Conservation (phyloP, 257 asterid species). For the Fraxinus excelsior region DNA sequence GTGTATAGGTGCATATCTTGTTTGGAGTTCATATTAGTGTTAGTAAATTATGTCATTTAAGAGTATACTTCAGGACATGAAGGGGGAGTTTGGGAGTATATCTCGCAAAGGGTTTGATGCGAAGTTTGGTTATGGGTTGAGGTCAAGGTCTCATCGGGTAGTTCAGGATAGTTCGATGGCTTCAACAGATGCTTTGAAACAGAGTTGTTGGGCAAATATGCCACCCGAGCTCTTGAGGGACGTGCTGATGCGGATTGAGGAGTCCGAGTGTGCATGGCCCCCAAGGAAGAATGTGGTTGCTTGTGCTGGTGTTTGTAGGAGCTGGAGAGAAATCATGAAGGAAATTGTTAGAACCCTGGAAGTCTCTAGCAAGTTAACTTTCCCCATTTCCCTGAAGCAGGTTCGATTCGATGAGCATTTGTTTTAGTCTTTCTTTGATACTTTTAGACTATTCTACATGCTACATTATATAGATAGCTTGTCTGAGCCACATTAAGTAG, state of each 20-base stretch:
- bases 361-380: slow-evolving; percentile 67
- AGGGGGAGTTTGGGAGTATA: slow-evolving; percentile 58
- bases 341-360: slow-evolving; percentile 76
- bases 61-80: slow-evolving; percentile 59
- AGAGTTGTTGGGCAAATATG: slow-evolving; percentile 97
- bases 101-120: slow-evolving; percentile 48
- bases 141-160: slow-evolving; percentile 60
- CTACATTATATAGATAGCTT: neutral
- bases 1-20: neutral
- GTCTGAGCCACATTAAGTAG: neutral
- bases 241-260: slow-evolving; percentile 81
- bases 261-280: slow-evolving; percentile 77
- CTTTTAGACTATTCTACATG: neutral
- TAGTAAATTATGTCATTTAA: slow-evolving; percentile 43
- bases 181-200: slow-evolving; percentile 75
- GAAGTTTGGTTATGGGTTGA: slow-evolving; percentile 44
- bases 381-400: slow-evolving; percentile 97
- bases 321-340: slow-evolving; percentile 94
- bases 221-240: slow-evolving; percentile 96
- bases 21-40: slow-evolving; percentile 2
- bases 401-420: slow-evolving; percentile 32
- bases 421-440: neutral
- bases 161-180: slow-evolving; percentile 50
- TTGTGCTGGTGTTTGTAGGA: slow-evolving; percentile 97
- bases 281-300: slow-evolving; percentile 77